Percentiles rank a stretch among this genome's conserved stretches.
phyloP scores from a whole-genome alignment of 2,329 filamentous ascomycete species.

The Cladorrhinum sp. region DNA sequence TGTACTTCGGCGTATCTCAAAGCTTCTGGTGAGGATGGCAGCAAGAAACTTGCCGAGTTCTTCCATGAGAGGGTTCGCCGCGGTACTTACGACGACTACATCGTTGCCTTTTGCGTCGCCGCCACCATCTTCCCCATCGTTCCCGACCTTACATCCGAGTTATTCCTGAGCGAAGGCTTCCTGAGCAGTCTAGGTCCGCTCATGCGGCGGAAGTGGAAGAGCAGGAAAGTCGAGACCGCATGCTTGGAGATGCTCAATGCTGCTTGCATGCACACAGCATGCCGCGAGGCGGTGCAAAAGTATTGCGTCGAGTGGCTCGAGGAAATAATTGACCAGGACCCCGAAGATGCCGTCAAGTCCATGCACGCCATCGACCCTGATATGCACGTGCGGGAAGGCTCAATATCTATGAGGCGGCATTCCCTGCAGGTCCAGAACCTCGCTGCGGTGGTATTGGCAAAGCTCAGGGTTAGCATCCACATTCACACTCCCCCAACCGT shows the following conservation, averaged over 20 bases:
- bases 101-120: constrained; percentile 90
- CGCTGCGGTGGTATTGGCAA: constrained; percentile 73
- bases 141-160: constrained; percentile 66
- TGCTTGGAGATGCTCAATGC: constrained; percentile 87
- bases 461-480: constrained; percentile 60
- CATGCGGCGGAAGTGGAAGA: constrained; percentile 78
- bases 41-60: constrained; percentile 67
- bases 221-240: constrained; percentile 78
- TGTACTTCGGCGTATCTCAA: constrained; percentile 82
- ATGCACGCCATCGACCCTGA: constrained; percentile 51
- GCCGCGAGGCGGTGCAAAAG: constrained; percentile 78
- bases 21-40: constrained; percentile 67
- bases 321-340: constrained; percentile 72
- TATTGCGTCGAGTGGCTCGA: constrained; percentile 86
- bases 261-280: constrained; percentile 80
- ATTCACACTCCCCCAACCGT: constrained; percentile 27
- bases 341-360: constrained; percentile 50
- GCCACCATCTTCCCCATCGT: constrained; percentile 83
- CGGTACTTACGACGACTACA: constrained; percentile 81
- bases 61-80: constrained; percentile 69
- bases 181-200: constrained; percentile 71
- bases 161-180: constrained; percentile 90
- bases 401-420: constrained; percentile 59
- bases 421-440: constrained; percentile 60
- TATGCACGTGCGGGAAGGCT: constrained; percentile 57